Evolutionary conservation across 176 grass and related monocot species (phyloP), one percentile per base, ranked within the genome.

Genomic region (Canna indica): DNA sequence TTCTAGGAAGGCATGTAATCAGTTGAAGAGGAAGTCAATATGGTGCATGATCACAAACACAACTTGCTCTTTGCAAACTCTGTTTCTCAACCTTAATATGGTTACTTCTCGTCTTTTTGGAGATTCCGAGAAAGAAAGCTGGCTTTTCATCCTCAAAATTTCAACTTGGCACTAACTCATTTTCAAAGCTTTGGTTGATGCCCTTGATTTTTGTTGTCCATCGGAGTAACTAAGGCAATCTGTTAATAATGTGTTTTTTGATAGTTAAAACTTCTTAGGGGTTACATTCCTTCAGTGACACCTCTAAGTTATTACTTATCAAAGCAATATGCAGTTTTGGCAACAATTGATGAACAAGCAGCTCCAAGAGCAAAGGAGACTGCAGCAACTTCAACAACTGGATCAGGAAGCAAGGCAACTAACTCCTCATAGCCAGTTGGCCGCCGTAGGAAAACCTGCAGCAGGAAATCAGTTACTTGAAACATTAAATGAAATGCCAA

Each of bases 281-380:
- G 44, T 64, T 32, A 54, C 22, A 20, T 76, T 14, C 62, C 26
- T 52, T 17, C 22, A 57, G 36, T 41, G 33, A 32, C 52, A 59
- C 65, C 56, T 36, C 7, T 33, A 48, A 38, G 29, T 33, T 35
- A 44, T 17, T 22, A 1, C 36, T n/a, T 33, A 50, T 44, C 11
- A 45, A 28, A 69, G 47, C 39, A 66, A 69, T 54, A 59, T 77
- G 64, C 94, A 93, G 70, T 73, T 87, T 69, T 94, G 90, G 95
- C 95, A 99, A 41, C 86, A 94, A 54, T 76, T 93, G 78, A 79
- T 99, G 84, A 90, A 74, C 76, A 99, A 84, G 58, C 95, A 94
- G 69, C 58, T 84, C 64, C 95, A 94, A 67, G 90, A 99, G 85
- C 60, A 87, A 70, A 84, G 84, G 72, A 94, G 86, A 71, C 90